These are phyloP conservation scores for Paramecium primaurelia DNA, from an alignment of 73 alveolate species.

Conservation along the genomic window DNA sequence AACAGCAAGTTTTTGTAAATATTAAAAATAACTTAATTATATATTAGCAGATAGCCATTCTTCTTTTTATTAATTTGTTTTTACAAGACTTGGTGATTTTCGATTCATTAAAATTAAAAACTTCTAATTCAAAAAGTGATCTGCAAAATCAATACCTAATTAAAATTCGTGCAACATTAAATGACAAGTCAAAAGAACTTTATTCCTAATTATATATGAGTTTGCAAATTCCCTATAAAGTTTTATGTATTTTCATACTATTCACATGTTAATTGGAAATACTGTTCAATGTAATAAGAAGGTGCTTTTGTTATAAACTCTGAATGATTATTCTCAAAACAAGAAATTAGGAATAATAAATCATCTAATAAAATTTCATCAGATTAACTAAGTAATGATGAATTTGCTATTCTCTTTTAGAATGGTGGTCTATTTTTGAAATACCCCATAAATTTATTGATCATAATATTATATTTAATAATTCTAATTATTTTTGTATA, in stretches of 20 bases:
- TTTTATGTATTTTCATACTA: background rate
- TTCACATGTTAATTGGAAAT: background rate
- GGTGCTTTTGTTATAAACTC: slow-evolving; percentile 47
- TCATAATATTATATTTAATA: background rate
- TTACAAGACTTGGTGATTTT: background rate
- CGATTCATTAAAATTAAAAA: background rate
- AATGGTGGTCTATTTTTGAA: slow-evolving; percentile 40
- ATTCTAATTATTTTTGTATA: background rate
- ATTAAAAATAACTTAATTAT: slow-evolving; percentile 17
- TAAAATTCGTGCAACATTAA: slow-evolving; percentile 43
- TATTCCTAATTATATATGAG: background rate
- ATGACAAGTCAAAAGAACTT: slow-evolving; percentile 25
- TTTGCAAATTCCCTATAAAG: slow-evolving; percentile 14
- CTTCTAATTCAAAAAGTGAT: background rate
- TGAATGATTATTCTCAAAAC: slow-evolving; percentile 45
- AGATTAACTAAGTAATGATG: background rate
- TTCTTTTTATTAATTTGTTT: background rate
- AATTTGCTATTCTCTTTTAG: background rate
- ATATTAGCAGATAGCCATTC: slow-evolving; percentile 42
- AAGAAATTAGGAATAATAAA: background rate
- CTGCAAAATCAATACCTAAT: slow-evolving; percentile 48
- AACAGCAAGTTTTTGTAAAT: slow-evolving; percentile 34
- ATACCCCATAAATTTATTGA: background rate
- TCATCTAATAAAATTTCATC: slow-evolving; percentile 43
- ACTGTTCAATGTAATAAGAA: background rate